Percentiles rank a stretch among this genome's conserved stretches.
These are phyloP conservation scores for Kondoa subrosea DNA, from an alignment of 768 basidiomycete genomes.

Conservation along the genomic window DNA sequence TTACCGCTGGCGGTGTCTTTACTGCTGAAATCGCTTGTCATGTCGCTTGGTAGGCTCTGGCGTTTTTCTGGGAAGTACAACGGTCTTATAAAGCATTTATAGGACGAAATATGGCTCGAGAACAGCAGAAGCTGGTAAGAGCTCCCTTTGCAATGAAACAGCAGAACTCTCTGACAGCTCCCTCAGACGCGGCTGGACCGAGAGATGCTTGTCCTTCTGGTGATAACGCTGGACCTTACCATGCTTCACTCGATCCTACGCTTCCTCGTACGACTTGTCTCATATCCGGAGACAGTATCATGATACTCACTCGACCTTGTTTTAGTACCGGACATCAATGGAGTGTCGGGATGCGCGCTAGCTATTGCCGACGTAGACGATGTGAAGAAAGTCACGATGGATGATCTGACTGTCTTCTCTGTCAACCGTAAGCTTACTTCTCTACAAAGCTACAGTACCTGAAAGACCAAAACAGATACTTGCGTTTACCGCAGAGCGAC, in stretches of 20 bases:
- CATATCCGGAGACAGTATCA: too few species aligned
- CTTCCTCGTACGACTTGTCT: not conserved
- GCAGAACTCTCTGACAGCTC: not conserved
- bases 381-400: not conserved
- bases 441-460: not conserved
- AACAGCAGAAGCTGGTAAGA: not conserved
- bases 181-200: not conserved
- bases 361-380: not conserved
- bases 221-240: not conserved
- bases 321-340: not conserved
- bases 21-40: not conserved
- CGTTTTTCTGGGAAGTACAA: too few species aligned
- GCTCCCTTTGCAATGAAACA: not conserved
- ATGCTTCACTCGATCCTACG: not conserved
- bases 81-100: too few species aligned
- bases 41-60: too few species aligned
- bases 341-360: not conserved
- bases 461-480: not conserved
- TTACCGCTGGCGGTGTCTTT: not conserved
- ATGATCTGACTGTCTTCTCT: not conserved
- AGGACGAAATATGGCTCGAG: not conserved
- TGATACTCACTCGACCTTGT: not conserved
- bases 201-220: not conserved
- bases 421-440: not conserved
- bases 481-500: not conserved